Evolutionary conservation across 108 stramenopile genomes (phyloP).

Genomic region (Nitzschia sp.): DNA sequence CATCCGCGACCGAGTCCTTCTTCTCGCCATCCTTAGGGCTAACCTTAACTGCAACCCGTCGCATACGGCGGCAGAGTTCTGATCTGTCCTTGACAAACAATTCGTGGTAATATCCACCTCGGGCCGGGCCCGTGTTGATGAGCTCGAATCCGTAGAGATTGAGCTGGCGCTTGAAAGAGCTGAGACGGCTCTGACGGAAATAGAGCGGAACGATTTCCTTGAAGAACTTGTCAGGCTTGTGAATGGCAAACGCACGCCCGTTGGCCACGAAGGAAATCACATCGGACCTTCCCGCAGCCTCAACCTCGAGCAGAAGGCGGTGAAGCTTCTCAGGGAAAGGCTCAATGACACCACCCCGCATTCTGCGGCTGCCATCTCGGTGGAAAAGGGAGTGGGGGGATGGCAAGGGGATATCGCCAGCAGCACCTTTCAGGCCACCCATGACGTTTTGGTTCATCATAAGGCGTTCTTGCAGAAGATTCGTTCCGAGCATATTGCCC

Average conservation of each 20-base stretch:
- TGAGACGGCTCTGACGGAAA: constrained; percentile 87
- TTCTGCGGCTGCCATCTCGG: constrained; percentile 43
- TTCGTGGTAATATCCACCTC: constrained; percentile 84
- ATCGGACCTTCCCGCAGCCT: constrained; percentile 63
- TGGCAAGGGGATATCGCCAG: constrained; percentile 19
- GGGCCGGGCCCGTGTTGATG: constrained; percentile 73
- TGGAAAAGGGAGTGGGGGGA: constrained; percentile 44
- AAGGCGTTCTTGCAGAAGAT: constrained; percentile 23
- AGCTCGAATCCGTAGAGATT: constrained; percentile 87
- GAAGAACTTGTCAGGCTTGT: constrained; percentile 71
- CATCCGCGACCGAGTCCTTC: too few relatives aligned
- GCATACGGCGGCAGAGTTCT: constrained; percentile 59
- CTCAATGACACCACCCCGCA: constrained; percentile 63
- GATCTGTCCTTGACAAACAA: constrained; percentile 68
- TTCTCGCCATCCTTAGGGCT: constrained; percentile 27
- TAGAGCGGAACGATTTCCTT: constrained; percentile 81
- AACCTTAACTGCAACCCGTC: constrained; percentile 69
- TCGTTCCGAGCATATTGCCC: constrained; percentile 21
- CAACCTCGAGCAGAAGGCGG: constrained; percentile 63
- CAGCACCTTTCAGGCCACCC: constrained; percentile 2
- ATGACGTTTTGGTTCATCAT: constrained; percentile 27
- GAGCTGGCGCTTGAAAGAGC: constrained; percentile 94
- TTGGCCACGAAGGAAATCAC: constrained; percentile 74
- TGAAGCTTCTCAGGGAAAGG: constrained; percentile 71
- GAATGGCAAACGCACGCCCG: constrained; percentile 74